Percentiles rank a stretch among this genome's conserved stretches.
Evolutionary conservation across 2,329 filamentous ascomycete genomes (phyloP).

Genomic region (Colletotrichum karsti): DNA sequence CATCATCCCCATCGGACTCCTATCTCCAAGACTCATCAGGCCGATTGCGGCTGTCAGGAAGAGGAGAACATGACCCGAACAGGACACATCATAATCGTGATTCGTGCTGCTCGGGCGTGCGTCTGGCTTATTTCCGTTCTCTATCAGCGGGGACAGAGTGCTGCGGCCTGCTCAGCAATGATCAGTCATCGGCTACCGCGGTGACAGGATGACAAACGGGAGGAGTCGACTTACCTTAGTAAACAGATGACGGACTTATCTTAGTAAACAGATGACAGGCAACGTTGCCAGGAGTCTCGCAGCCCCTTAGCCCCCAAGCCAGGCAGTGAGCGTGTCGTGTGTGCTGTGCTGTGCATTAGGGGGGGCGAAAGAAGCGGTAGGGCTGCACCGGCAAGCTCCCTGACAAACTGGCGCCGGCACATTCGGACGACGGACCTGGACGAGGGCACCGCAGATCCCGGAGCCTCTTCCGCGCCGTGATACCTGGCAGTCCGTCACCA

Average conservation of each 20-base stretch:
- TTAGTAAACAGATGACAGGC: background rate
- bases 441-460: background rate
- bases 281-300: background rate
- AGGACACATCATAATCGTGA: background rate
- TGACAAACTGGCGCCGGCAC: background rate
- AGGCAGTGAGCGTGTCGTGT: background rate
- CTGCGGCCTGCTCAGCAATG: background rate
- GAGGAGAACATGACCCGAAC: background rate
- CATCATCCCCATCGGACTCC: background rate
- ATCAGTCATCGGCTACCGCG: slow-evolving; percentile 10
- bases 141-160: slow-evolving; percentile 9
- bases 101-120: background rate
- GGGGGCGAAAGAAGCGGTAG: background rate
- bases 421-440: slow-evolving; percentile 8
- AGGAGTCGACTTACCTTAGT: background rate
- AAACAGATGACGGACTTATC: background rate
- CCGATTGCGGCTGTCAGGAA: slow-evolving; percentile 4
- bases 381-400: slow-evolving; percentile 3
- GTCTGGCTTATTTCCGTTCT: slow-evolving; percentile 4
- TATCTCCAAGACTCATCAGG: background rate
- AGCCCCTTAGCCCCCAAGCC: background rate
- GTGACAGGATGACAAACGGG: background rate
- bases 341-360: background rate
- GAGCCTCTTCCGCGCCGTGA: background rate
- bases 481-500: background rate